phyloP scores from a whole-genome alignment of 2,329 filamentous ascomycete species.

The Rutstroemia sydowiana region DNA sequence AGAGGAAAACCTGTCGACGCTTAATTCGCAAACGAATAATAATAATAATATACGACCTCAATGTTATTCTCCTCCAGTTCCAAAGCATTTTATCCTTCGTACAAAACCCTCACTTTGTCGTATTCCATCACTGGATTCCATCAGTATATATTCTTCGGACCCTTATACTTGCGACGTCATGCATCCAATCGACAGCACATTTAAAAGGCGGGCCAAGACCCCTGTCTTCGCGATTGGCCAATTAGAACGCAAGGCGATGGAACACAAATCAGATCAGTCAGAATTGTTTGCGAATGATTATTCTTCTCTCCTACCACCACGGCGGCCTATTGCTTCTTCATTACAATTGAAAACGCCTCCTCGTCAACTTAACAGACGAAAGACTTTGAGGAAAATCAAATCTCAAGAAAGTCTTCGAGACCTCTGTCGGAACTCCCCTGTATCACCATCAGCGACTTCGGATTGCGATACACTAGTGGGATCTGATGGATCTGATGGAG shows the following conservation, averaged over 20 bases:
- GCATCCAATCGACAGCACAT: not conserved
- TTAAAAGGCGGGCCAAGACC: conserved; percentile 21
- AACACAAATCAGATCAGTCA: conserved; percentile 13
- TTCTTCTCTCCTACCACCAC: conserved; percentile 16
- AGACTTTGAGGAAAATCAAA: conserved; percentile 25
- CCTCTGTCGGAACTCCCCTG: conserved; percentile 14
- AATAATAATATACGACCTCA: not conserved
- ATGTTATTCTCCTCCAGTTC: not conserved
- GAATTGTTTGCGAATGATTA: conserved; percentile 21
- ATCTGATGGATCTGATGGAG: conserved; percentile 13
- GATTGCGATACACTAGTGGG: conserved; percentile 13
- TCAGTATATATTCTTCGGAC: conserved; percentile 12
- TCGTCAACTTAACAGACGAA: conserved; percentile 3
- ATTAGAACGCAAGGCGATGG: conserved; percentile 16
- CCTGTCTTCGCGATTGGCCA: conserved; percentile 26
- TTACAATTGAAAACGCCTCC: conserved; percentile 4
- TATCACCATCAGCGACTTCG: conserved; percentile 1
- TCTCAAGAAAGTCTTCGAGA: conserved; percentile 25
- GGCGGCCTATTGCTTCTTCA: conserved; percentile 7
- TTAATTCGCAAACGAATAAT: conserved; percentile 2
- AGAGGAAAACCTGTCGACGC: not conserved
- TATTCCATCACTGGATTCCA: conserved; percentile 8
- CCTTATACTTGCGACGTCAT: not conserved
- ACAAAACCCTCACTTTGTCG: not conserved
- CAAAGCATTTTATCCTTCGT: not conserved